Evolutionary conservation across 2,329 filamentous ascomycete species (phyloP), one percentile per base, ranked within the genome.

Genomic region (Epichloe bromicola): DNA sequence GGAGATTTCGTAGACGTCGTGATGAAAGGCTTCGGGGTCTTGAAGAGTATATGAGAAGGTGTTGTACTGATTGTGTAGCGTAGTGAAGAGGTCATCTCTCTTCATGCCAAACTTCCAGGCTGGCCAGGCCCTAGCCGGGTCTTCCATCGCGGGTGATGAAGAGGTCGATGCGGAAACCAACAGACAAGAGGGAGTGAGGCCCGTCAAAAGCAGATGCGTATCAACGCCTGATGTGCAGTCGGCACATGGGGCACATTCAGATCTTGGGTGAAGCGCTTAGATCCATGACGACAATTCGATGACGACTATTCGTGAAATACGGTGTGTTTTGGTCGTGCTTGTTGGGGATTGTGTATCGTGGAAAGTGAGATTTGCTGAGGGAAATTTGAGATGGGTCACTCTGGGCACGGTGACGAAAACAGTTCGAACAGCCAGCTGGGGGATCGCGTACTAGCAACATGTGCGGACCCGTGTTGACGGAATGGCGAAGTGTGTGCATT

Each of bases 61-160:
- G 65, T 81, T 81, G 66, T 79, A 81, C 61, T 75, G 73, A 56
- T 79, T 74, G 58, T 80, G 75, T 12, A 81, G 72, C 49, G 72
- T 76, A 49, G 73, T 75, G 61, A 74, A 74, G 64, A 80, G 74
- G 59, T 79, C 77, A 51, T 74, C 72, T 61, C 72, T 72, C 70
- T 76, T 79, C 72, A 80, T 73, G 60, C 76, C 77, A 68, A 80
- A 81, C 64, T 80, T 80, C 77, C 78, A 81, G 58, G 74, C 72
- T 42, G 78, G 78, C 78, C 78, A 81, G 58, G 70, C 67, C 61
- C 65, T 69, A 56, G 64, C 69, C 34, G 70, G 71, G 51, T 79
- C 76, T 65, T 80, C 76, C 78, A 81, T 80, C 54, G 59, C 59
- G 60, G 60, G 36, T 33, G 36, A 20, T 38, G 55, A 33, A 46